A percentile compares a stretch with the other conserved stretches of the same genome.
Evolutionary conservation across 129 eudicot genomes (phyloP).

Genomic region (Rutidosis leptorrhynchoides): DNA sequence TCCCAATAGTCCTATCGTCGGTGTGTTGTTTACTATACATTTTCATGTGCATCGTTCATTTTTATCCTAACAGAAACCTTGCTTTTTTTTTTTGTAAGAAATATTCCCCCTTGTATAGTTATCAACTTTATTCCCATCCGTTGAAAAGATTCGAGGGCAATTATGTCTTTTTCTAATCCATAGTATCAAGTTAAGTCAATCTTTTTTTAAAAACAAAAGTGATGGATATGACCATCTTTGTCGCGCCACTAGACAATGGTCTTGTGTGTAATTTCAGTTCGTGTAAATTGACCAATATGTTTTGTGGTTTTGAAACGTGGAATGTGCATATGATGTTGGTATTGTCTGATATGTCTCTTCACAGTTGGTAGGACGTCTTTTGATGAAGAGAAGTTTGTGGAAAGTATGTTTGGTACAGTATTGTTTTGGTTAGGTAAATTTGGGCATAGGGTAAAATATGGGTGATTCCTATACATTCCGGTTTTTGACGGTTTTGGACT

Average conservation of each 20-base stretch:
- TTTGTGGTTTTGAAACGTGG: neutral
- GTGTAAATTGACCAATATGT: neutral
- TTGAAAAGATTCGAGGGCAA: constrained; percentile 3
- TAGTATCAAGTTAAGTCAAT: constrained; percentile 5
- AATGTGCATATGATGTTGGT: constrained; percentile 1
- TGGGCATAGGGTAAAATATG: constrained; percentile 11
- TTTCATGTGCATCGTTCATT: constrained; percentile 1
- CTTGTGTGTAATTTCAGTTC: neutral
- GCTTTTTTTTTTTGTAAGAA: neutral
- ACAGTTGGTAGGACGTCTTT: constrained; percentile 14
- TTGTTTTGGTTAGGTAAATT: constrained; percentile 7
- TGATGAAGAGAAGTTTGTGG: constrained; percentile 13
- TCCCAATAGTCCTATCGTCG: neutral
- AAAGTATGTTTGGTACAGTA: neutral
- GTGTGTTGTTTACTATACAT: neutral
- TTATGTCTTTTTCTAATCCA: neutral
- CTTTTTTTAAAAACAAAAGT: neutral
- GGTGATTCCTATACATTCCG: neutral
- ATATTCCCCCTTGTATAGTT: neutral
- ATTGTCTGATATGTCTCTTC: constrained; percentile 3
- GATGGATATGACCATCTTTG: neutral
- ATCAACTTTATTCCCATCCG: neutral
- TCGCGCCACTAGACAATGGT: neutral
- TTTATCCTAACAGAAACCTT: neutral
- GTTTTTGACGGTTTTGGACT: constrained; percentile 3